phyloP scores from a whole-genome alignment of 306 rosid genomes.

The Citrullus colocynthis region DNA sequence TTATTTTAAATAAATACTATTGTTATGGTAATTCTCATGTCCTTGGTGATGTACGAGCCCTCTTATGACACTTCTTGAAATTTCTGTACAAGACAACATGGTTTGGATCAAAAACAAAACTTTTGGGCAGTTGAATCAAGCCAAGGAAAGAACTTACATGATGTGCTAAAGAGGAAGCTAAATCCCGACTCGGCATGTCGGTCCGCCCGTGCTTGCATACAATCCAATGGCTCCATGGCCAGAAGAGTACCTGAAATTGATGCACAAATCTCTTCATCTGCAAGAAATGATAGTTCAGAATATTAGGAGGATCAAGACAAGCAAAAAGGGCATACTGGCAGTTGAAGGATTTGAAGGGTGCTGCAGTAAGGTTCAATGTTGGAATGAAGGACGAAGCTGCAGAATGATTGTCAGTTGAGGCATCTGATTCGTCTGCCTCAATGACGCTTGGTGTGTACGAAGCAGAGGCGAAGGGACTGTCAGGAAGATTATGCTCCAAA shows the following conservation, averaged over 20 bases:
- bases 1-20: neutral
- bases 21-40: slow-evolving; percentile 30
- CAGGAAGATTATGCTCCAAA: slow-evolving; percentile 95
- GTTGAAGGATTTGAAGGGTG: slow-evolving; percentile 64
- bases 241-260: slow-evolving; percentile 40
- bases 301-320: neutral
- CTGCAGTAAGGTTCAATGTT: slow-evolving; percentile 34
- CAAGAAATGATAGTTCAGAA: neutral
- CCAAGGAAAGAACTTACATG: slow-evolving; percentile 10
- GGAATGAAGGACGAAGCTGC: slow-evolving; percentile 36
- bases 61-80: slow-evolving; percentile 16
- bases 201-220: slow-evolving; percentile 46
- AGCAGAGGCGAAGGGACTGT: slow-evolving; percentile 97
- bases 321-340: slow-evolving; percentile 30
- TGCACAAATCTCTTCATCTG: neutral
- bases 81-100: slow-evolving; percentile 24
- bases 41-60: slow-evolving; percentile 14
- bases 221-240: slow-evolving; percentile 54
- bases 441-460: slow-evolving; percentile 30
- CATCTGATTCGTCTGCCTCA: slow-evolving; percentile 21
- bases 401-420: slow-evolving; percentile 22
- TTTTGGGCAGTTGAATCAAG: neutral
- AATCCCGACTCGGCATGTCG: slow-evolving; percentile 26
- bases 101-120: neutral
- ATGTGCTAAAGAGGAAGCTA: slow-evolving; percentile 21